These are phyloP conservation scores for Aspergillus sp. DNA, from an alignment of 2,329 filamentous ascomycete genomes.

Conservation along the genomic window DNA sequence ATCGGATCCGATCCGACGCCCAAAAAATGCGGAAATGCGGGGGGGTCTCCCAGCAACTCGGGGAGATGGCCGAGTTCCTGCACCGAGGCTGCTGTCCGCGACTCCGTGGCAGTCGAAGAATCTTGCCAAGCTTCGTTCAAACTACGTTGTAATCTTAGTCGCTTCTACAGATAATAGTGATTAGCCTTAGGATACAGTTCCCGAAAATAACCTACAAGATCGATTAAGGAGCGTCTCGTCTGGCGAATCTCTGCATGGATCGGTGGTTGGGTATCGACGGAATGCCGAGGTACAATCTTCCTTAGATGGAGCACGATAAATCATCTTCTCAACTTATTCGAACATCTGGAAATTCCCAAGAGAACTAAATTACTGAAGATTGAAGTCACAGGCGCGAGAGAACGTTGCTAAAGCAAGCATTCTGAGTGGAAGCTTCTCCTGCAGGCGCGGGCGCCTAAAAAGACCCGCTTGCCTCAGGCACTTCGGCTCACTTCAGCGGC, in stretches of 20 bases:
- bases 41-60: slow-evolving; percentile 1
- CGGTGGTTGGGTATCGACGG: not conserved
- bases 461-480: not conserved
- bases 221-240: not conserved
- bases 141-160: not conserved
- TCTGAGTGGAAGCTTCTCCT: not conserved
- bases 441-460: not conserved
- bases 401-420: not conserved
- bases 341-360: not conserved
- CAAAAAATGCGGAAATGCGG: slow-evolving; percentile 6
- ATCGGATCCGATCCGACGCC: slow-evolving; percentile 5
- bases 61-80: slow-evolving; percentile 12
- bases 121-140: not conserved
- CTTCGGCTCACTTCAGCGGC: not conserved
- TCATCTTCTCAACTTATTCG: not conserved
- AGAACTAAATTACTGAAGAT: not conserved
- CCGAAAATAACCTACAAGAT: not conserved
- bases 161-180: not conserved
- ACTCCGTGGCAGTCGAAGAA: too few relatives aligned
- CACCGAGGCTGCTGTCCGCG: not conserved
- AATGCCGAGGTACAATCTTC: slow-evolving; percentile 5
- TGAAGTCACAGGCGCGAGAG: not conserved
- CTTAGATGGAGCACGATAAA: not conserved
- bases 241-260: not conserved
- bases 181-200: not conserved